Percentiles rank a stretch among this genome's conserved stretches.
Evolutionary conservation across 2,329 filamentous ascomycete species (phyloP).

Genomic region (Pseudogymnoascus sp.): DNA sequence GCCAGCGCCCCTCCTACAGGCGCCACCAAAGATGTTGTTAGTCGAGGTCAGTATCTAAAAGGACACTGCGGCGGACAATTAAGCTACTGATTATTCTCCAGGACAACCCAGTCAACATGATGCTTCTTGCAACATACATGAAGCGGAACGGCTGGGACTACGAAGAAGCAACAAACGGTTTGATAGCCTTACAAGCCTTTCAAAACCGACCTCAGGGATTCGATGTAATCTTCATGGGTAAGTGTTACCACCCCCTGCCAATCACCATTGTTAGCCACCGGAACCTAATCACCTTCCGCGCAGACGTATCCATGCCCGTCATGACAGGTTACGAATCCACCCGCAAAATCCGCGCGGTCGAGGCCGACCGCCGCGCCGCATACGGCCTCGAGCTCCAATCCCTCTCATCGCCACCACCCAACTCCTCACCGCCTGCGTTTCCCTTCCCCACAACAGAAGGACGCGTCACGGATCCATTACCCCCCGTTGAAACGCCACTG

Average conservation of each 20-base stretch:
- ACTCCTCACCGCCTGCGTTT: slow-evolving; percentile 9
- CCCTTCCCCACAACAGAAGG: slow-evolving; percentile 7
- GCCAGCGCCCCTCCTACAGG: no score
- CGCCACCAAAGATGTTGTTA: slow-evolving; percentile 18
- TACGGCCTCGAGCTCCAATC: slow-evolving; percentile 17
- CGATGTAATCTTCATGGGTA: slow-evolving; percentile 43
- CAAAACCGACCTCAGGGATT: slow-evolving; percentile 27
- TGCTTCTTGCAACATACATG: slow-evolving; percentile 26
- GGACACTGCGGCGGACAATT: neutral
- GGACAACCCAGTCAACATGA: slow-evolving; percentile 35
- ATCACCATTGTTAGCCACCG: neutral
- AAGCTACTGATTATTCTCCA: slow-evolving; percentile 28
- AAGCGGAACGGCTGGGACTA: slow-evolving; percentile 26
- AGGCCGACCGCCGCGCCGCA: slow-evolving; percentile 29
- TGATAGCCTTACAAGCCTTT: slow-evolving; percentile 39
- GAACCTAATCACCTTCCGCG: slow-evolving; percentile 18
- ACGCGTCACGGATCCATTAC: neutral
- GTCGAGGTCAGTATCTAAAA: slow-evolving; percentile 19
- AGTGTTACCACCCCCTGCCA: neutral
- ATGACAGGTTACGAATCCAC: slow-evolving; percentile 44
- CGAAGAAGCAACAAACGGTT: slow-evolving; percentile 37
- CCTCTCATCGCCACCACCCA: slow-evolving; percentile 13
- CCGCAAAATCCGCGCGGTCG: slow-evolving; percentile 40
- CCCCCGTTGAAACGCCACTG: slow-evolving; percentile 28
- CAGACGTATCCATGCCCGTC: slow-evolving; percentile 49